phyloP scores from a whole-genome alignment of 2,329 filamentous ascomycete genomes.

The Ramularia endophylla region DNA sequence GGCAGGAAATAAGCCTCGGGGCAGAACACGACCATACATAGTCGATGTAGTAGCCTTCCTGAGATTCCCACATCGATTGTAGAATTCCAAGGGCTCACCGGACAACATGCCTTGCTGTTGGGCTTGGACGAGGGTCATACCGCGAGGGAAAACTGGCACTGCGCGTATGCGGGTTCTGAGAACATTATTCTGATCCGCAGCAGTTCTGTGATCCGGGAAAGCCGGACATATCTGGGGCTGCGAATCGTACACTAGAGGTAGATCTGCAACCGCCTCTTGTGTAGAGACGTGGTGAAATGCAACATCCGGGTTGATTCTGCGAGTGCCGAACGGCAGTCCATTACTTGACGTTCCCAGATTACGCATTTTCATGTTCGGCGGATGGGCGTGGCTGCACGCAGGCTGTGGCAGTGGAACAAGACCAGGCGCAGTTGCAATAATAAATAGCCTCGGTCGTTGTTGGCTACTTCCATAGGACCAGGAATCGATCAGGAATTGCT shows the following conservation, averaged over 20 bases:
- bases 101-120: constrained; percentile 24
- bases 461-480: constrained; percentile 65
- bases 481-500: constrained; percentile 62
- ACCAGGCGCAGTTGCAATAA: constrained; percentile 65
- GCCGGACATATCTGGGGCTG: constrained; percentile 56
- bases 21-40: constrained; percentile 49
- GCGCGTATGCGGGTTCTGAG: constrained; percentile 45
- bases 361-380: constrained; percentile 27
- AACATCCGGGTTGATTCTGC: constrained; percentile 44
- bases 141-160: constrained; percentile 53
- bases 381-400: constrained; percentile 57
- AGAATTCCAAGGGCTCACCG: constrained; percentile 23
- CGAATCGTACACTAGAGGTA: constrained; percentile 59
- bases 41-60: constrained; percentile 15
- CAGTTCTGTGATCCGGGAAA: constrained; percentile 62
- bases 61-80: constrained; percentile 18
- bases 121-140: constrained; percentile 26
- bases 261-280: constrained; percentile 49
- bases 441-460: constrained; percentile 60
- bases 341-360: constrained; percentile 56
- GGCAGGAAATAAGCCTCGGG: constrained; percentile 53
- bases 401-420: constrained; percentile 52
- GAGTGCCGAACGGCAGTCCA: constrained; percentile 53
- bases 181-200: constrained; percentile 34
- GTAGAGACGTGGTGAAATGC: constrained; percentile 57